Percentiles rank a stretch among this genome's conserved stretches.
Conservation (phyloP, 306 rosid genomes). For the Quercus gilva region DNA sequence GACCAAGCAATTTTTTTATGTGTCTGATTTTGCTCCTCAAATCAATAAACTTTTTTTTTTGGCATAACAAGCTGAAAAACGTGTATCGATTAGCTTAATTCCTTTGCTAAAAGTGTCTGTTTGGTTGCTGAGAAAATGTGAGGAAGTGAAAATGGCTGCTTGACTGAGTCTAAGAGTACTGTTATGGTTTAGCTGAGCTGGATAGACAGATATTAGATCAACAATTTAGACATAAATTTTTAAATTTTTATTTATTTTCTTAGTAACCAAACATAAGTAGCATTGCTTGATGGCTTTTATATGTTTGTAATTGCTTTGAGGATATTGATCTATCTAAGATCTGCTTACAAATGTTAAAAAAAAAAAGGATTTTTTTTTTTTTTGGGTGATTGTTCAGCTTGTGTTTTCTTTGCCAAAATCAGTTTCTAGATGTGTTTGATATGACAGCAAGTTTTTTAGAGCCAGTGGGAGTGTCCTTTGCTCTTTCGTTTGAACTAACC, state of each 20-base stretch:
- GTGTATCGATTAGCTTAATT: not conserved
- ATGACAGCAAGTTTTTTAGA: not conserved
- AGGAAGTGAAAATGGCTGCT: not conserved
- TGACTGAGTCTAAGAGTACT: not conserved
- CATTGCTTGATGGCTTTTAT: no score
- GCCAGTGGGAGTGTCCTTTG: not conserved
- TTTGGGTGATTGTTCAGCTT: not conserved
- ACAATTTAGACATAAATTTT: not conserved
- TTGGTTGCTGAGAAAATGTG: not conserved
- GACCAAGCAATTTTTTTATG: no score
- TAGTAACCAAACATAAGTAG: not conserved
- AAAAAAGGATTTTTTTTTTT: no score
- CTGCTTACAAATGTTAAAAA: not conserved
- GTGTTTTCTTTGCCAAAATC: not conserved
- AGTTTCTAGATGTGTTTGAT: not conserved
- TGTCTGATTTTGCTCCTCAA: not conserved
- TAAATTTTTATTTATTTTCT: not conserved
- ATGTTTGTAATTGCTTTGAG: no score
- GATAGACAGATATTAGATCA: not conserved
- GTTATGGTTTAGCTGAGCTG: not conserved
- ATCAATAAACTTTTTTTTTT: not conserved
- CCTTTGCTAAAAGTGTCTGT: conserved; percentile 3
- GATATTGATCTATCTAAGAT: not conserved
- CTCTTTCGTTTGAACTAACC: not conserved
- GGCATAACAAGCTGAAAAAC: not conserved